Percentiles rank a stretch among this genome's conserved stretches.
Conservation (phyloP, 2,329 filamentous ascomycete species). For the Capronia coronata region DNA sequence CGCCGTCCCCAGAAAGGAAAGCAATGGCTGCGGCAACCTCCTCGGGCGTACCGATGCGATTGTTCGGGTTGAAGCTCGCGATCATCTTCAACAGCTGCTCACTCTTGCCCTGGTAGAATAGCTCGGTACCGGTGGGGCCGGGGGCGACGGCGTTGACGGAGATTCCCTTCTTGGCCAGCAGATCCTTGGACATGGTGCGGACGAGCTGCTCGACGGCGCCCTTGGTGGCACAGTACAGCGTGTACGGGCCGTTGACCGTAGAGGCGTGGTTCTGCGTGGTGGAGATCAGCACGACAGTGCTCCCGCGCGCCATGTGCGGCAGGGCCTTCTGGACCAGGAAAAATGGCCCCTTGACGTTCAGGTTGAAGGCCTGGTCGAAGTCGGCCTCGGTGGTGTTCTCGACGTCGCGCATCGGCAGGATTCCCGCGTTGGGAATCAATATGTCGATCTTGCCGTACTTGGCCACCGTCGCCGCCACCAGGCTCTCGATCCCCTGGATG, state of each 20-base stretch:
- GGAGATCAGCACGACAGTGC: constrained; percentile 49
- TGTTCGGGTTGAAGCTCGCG: constrained; percentile 39
- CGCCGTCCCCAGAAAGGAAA: constrained; percentile 38
- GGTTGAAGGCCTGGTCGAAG: constrained; percentile 45
- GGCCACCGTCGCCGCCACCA: constrained; percentile 46
- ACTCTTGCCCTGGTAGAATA: constrained; percentile 49
- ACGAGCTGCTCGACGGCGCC: constrained; percentile 56
- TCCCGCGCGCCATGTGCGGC: constrained; percentile 46
- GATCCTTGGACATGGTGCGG: constrained; percentile 50
- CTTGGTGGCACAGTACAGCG: constrained; percentile 52
- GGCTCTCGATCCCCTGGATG: constrained; percentile 41
- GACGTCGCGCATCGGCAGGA: constrained; percentile 47
- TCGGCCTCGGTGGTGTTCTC: constrained; percentile 45
- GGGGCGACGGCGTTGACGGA: constrained; percentile 48
- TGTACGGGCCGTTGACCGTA: constrained; percentile 42
- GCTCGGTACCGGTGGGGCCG: constrained; percentile 51
- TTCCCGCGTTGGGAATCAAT: constrained; percentile 51
- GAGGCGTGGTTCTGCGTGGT: constrained; percentile 39
- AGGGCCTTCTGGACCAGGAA: constrained; percentile 50
- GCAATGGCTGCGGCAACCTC: constrained; percentile 46
- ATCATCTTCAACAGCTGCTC: constrained; percentile 43
- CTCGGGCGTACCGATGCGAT: constrained; percentile 44
- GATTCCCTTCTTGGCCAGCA: constrained; percentile 42
- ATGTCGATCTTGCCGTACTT: constrained; percentile 55
- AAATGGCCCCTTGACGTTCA: constrained; percentile 55